These are phyloP conservation scores for Sphagnum fallax DNA, from an alignment of 228 moss, liverwort and hornwort species.

Conservation along the genomic window DNA sequence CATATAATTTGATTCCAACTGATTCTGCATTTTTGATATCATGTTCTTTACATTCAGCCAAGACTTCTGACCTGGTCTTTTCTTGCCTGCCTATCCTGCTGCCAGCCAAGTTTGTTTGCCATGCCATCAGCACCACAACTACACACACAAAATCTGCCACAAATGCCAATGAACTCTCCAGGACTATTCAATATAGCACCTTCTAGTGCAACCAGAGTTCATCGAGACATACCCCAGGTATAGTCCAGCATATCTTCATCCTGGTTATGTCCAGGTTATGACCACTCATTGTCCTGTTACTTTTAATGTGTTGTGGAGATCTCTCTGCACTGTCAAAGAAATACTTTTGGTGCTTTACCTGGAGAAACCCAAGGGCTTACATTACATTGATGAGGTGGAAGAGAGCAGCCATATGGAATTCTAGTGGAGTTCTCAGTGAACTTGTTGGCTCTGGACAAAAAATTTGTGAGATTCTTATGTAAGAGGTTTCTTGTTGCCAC, in stretches of 20 bases:
- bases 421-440: too few relatives aligned
- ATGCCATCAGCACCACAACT: neutral
- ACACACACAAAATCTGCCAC: neutral
- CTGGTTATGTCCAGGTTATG: too few relatives aligned
- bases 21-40: too few relatives aligned
- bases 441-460: too few relatives aligned
- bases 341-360: neutral
- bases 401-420: too few relatives aligned
- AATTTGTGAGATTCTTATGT: too few relatives aligned
- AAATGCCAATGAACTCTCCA: slow-evolving; percentile 16
- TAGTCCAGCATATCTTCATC: neutral
- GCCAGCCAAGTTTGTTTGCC: slow-evolving; percentile 14
- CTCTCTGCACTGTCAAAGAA: slow-evolving; percentile 6
- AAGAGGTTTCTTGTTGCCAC: neutral
- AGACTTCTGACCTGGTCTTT: too few relatives aligned
- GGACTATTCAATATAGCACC: slow-evolving; percentile 14
- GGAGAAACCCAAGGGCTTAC: neutral
- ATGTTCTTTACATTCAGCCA: too few relatives aligned
- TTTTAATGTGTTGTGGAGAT: too few relatives aligned
- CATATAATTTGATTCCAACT: slow-evolving; percentile 1
- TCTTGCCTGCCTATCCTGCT: neutral
- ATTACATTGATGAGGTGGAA: too few relatives aligned
- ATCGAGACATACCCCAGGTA: slow-evolving; percentile 44
- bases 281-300: neutral
- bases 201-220: slow-evolving; percentile 14